A percentile compares a stretch with the other conserved stretches of the same genome.
Conservation (phyloP, 73 alveolate genomes). For the Tetrahymena elliotti region DNA sequence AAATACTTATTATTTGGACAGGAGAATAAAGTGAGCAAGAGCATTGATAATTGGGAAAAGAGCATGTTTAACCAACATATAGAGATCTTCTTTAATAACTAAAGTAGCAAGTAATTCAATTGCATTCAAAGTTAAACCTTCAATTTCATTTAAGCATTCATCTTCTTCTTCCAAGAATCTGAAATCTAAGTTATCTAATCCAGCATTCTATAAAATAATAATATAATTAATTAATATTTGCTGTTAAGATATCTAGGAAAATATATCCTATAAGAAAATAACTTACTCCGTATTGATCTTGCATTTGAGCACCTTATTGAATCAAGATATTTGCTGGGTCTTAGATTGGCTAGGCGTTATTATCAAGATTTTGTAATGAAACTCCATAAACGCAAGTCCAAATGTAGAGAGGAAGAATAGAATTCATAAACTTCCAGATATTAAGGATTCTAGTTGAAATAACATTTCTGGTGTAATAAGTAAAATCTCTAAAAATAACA, state of each 20-base stretch:
- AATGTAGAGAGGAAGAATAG: constrained; percentile 9
- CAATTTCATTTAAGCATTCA: constrained; percentile 31
- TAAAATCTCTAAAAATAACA: constrained; percentile 30
- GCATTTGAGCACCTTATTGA: neutral
- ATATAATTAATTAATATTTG: neutral
- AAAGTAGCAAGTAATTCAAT: constrained; percentile 32
- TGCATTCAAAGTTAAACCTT: constrained; percentile 26
- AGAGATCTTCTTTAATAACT: constrained; percentile 38
- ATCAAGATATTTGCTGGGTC: neutral
- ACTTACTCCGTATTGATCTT: neutral
- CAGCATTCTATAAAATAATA: neutral
- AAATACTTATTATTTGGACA: neutral
- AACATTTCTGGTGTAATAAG: constrained; percentile 6
- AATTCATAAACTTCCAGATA: constrained; percentile 34
- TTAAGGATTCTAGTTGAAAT: constrained; percentile 14
- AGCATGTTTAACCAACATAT: constrained; percentile 20
- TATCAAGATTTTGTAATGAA: constrained; percentile 17
- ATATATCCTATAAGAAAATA: too few relatives aligned
- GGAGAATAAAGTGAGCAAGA: neutral
- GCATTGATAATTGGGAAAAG: constrained; percentile 32
- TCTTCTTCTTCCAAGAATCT: constrained; percentile 39
- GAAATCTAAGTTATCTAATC: constrained; percentile 7
- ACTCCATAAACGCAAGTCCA: constrained; percentile 15
- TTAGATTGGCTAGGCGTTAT: neutral
- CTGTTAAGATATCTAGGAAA: too few relatives aligned